Percentiles rank a stretch among this genome's conserved stretches.
These are phyloP conservation scores for Aspergillus ochraceoroseus DNA, from an alignment of 2,329 filamentous ascomycete genomes.

Conservation along the genomic window DNA sequence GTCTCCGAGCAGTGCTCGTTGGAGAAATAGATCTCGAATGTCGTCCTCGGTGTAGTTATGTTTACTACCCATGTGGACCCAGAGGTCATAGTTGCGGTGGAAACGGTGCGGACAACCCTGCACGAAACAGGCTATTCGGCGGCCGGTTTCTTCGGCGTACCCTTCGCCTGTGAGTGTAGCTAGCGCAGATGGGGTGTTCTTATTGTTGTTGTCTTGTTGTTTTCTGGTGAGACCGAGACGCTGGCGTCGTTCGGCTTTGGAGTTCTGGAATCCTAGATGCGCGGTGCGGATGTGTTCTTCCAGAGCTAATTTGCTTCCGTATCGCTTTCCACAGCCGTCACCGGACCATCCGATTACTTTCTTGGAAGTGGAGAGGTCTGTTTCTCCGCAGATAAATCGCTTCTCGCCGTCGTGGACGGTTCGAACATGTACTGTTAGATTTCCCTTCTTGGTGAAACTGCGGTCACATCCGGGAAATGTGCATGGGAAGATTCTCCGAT, in stretches of 20 bases:
- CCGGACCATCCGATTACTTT: constrained; percentile 62
- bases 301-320: constrained; percentile 70
- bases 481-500: constrained; percentile 64
- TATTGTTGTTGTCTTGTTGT: constrained; percentile 18
- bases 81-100: constrained; percentile 54
- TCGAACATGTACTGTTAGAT: constrained; percentile 73
- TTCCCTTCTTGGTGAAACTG: constrained; percentile 76
- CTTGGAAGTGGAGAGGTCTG: constrained; percentile 54
- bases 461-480: constrained; percentile 64
- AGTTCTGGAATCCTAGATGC: constrained; percentile 61
- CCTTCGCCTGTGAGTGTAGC: constrained; percentile 54
- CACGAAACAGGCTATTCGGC: constrained; percentile 50
- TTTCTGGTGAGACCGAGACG: constrained; percentile 28
- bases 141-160: constrained; percentile 49
- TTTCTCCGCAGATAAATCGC: constrained; percentile 72
- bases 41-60: constrained; percentile 40
- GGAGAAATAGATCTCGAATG: constrained; percentile 40
- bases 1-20: constrained; percentile 36
- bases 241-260: constrained; percentile 39
- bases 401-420: constrained; percentile 68
- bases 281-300: constrained; percentile 80
- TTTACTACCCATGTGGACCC: constrained; percentile 51
- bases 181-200: constrained; percentile 33
- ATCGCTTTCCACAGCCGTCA: constrained; percentile 67
- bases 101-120: constrained; percentile 52